Evolutionary conservation across 345 rosid genomes (phyloP).

Genomic region (Salix suchowensis): DNA sequence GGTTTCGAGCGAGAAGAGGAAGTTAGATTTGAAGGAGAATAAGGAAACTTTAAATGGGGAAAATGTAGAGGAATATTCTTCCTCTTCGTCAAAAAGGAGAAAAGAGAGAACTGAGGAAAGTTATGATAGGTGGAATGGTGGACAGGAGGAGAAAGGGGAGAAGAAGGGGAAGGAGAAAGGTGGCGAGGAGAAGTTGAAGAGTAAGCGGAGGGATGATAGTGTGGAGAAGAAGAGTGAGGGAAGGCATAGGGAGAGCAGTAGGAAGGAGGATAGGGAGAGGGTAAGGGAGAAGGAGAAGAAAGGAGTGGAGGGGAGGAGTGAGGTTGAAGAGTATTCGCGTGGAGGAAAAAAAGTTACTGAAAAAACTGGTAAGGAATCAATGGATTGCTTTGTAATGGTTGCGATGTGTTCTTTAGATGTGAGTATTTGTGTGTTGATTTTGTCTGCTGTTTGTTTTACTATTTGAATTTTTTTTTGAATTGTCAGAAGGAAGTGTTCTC

Average conservation of each 20-base stretch:
- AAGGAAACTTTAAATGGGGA: constrained; percentile 50
- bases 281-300: constrained; percentile 25
- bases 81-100: constrained; percentile 56
- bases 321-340: constrained; percentile 43
- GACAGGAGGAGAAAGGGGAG: constrained; percentile 41
- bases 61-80: constrained; percentile 46
- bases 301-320: constrained; percentile 52
- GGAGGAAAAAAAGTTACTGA: constrained; percentile 42
- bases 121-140: constrained; percentile 74
- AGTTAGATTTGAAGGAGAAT: constrained; percentile 48
- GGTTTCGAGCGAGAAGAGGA: constrained; percentile 65
- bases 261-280: constrained; percentile 30
- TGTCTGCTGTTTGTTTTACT: background rate
- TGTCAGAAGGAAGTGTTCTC: background rate
- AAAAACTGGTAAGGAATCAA: constrained; percentile 61
- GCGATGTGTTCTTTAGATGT: background rate
- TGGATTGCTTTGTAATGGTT: background rate
- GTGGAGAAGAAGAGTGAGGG: constrained; percentile 57
- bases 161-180: constrained; percentile 53
- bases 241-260: constrained; percentile 50
- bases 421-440: background rate
- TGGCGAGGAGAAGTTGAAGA: constrained; percentile 47
- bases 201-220: constrained; percentile 53
- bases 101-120: constrained; percentile 50
- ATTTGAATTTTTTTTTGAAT: background rate